Evolutionary conservation across 805 yeast genomes (phyloP), one percentile per base, ranked within the genome.

Genomic region (Teunomyces stri): DNA sequence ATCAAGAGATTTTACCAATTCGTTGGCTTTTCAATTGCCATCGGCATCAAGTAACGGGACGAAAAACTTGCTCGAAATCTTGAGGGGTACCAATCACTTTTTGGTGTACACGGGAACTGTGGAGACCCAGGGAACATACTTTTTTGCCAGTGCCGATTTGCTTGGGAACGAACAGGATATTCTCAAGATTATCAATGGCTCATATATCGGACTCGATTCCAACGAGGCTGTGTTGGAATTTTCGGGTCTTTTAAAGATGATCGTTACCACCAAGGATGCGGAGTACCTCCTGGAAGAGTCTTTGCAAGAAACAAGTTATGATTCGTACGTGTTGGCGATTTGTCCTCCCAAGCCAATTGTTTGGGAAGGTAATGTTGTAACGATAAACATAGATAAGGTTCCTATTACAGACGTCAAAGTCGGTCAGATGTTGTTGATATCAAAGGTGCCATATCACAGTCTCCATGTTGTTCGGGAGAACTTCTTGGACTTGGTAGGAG

Each of bases 341-440:
- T 83, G 88, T 56, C 90, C 96, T 0, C 76, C 84, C 2, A 88
- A 88, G 57, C 95, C 97, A 0, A 78, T 91, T 65, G 81, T 87
- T 42, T 92, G 98, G 98, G 90, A 87, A 51, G 97, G 97, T 4
- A 76, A 80, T 13, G 82, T 86, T 52, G 75, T 84, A 33, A 78
- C 82, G 37, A 62, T 87, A 5, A 72, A 75, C 11, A 62, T 80
- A 11, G 75, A 69, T 9, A 59, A 65, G 2, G 68, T 78, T 3
- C 79, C 83, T 0, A 66, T 77, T 3, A 71, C 80, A 20, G 84
- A 82, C 47, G 69, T 87, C n/a, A 78, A 76, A 49, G 80, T 79
- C 9, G 94, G 95, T 2, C 81, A 83, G 46, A 75, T 86, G 53
- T 60, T 88, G 25, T 65, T 89, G 44, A 78, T 89, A 1, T 76